These are phyloP conservation scores for Ziziphus jujuba DNA, from an alignment of 306 rosid species.

Conservation along the genomic window DNA sequence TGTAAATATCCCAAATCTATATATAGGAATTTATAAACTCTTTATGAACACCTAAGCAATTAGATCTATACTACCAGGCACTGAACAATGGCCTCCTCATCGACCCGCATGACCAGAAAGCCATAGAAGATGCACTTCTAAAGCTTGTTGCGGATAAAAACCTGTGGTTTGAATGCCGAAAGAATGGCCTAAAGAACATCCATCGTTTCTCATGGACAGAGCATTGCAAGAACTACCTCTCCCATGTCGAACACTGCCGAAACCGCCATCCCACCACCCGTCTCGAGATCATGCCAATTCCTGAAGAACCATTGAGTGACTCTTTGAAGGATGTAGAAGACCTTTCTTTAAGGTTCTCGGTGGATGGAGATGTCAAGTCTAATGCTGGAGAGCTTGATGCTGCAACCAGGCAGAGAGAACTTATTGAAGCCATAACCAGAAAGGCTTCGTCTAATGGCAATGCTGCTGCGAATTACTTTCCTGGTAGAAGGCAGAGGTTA, in stretches of 20 bases:
- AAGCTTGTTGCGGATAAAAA: constrained; percentile 75
- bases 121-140: constrained; percentile 73
- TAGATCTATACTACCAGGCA: constrained; percentile 38
- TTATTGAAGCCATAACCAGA: constrained; percentile 63
- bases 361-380: constrained; percentile 55
- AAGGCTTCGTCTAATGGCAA: constrained; percentile 42
- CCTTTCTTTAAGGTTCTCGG: constrained; percentile 71
- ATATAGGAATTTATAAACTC: too few species aligned
- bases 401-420: constrained; percentile 65
- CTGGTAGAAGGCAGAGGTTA: constrained; percentile 68
- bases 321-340: constrained; percentile 72
- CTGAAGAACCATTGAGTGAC: constrained; percentile 79
- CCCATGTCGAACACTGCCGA: constrained; percentile 63
- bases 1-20: too few species aligned
- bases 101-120: constrained; percentile 83
- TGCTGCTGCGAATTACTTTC: constrained; percentile 44
- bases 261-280: constrained; percentile 60
- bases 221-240: constrained; percentile 81
- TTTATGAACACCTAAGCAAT: not conserved
- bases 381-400: constrained; percentile 46
- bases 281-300: constrained; percentile 51
- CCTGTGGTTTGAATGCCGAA: constrained; percentile 77
- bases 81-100: constrained; percentile 71
- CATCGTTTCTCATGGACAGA: constrained; percentile 86
- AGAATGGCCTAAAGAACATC: constrained; percentile 73